These are phyloP conservation scores for Nakazawaea peltata DNA, from an alignment of 805 yeast genomes.

Conservation along the genomic window DNA sequence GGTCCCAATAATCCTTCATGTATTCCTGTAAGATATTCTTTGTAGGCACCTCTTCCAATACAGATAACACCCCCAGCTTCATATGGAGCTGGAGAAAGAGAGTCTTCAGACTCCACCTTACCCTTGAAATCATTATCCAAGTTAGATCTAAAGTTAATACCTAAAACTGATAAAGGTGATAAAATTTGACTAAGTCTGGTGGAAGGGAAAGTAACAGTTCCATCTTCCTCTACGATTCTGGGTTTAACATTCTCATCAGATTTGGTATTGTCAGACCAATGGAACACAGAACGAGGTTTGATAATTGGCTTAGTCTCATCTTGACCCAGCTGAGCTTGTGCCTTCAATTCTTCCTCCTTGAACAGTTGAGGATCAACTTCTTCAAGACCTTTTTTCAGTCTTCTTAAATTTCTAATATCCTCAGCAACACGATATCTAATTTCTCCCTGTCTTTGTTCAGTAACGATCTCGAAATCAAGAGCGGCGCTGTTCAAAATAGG, in stretches of 20 bases:
- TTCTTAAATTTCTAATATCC: constrained; percentile 64
- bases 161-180: constrained; percentile 40
- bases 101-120: constrained; percentile 35
- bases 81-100: constrained; percentile 26
- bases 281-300: constrained; percentile 4
- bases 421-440: constrained; percentile 78
- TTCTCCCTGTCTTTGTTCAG: constrained; percentile 83
- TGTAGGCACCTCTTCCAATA: constrained; percentile 92
- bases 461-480: constrained; percentile 69
- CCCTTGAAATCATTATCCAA: constrained; percentile 11
- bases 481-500: constrained; percentile 83
- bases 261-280: constrained; percentile 11
- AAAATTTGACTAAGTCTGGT: constrained; percentile 2
- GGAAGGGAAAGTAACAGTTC: neutral
- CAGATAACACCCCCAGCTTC: constrained; percentile 82
- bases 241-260: constrained; percentile 3
- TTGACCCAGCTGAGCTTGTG: neutral
- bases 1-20: constrained; percentile 97
- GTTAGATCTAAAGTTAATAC: constrained; percentile 39
- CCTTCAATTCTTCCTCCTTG: constrained; percentile 11
- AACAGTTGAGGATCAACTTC: constrained; percentile 14
- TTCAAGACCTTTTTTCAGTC: constrained; percentile 26
- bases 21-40: constrained; percentile 83
- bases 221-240: constrained; percentile 6
- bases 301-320: constrained; percentile 9